Conservation (phyloP, 768 basidiomycete species). For the Dacryopinax primogenitus region DNA sequence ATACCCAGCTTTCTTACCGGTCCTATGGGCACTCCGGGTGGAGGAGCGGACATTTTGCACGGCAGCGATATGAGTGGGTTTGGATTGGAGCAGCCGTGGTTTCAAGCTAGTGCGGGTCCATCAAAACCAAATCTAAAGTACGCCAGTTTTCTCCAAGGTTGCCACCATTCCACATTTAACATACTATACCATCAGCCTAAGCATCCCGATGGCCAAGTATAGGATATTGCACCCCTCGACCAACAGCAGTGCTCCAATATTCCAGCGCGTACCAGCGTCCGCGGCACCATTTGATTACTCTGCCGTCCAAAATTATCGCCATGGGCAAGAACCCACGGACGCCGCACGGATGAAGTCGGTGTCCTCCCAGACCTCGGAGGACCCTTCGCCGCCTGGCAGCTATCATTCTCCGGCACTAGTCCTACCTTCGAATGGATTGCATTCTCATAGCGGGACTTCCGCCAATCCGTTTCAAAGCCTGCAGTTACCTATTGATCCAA, state of each 20-base stretch:
- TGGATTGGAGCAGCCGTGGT: background rate
- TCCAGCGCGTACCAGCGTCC: background rate
- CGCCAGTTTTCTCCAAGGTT: too few species aligned
- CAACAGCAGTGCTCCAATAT: background rate
- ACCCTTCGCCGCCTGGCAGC: background rate
- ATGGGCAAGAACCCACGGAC: background rate
- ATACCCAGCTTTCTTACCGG: conserved; percentile 11
- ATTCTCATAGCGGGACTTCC: background rate
- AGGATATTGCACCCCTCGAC: background rate
- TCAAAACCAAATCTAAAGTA: background rate
- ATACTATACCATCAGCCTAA: background rate
- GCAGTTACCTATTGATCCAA: conserved; percentile 17
- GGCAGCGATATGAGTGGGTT: conserved; percentile 3
- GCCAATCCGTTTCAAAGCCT: conserved; percentile 7
- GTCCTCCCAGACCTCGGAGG: background rate
- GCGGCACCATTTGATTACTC: background rate
- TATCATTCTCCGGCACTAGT: background rate
- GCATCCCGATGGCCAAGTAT: background rate
- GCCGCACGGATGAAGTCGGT: background rate
- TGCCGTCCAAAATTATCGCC: background rate
- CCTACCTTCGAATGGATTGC: background rate
- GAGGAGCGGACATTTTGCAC: background rate
- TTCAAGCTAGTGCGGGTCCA: background rate
- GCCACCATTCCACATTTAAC: too few species aligned
- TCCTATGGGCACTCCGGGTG: conserved; percentile 6